Base-by-base conservation (phyloP, 164 flowering plant species). In the Sedum album region DNA sequence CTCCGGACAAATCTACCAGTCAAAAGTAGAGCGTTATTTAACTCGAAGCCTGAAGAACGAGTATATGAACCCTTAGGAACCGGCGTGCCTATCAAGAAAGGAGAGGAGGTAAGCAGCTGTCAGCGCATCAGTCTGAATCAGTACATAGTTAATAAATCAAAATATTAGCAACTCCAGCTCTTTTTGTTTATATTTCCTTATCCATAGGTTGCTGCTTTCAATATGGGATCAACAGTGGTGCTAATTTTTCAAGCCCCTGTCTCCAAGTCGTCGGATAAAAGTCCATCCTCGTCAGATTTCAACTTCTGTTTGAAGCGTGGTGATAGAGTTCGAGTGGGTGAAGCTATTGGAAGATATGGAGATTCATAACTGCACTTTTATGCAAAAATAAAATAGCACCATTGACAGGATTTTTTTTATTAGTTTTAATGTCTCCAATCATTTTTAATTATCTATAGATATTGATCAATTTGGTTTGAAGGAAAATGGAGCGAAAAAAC, bases 211-310 rank as follows among this genome's bases (percentile, higher is more conserved):
- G 99, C 83, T 3, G 95, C 87, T 60, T 94, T 94, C 83, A 90
- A 88, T 76, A 87, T 94, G 95, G 99, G 99, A 68, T 94, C 99
- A 33, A 93, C 97, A 1, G 96, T 94, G 68, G 96, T 91, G 70
- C 85, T 94, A 20, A 81, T 94, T 42, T 94, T 91, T 79, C 95
- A 91, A 68, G 97, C 97, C 62, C 97, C 96, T 2, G 71, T 75
- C 35, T 76, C 80, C 17, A 76, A 76, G 60, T 74, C 82, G 35
- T 61, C 57, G 1, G 55, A 72, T 31, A 51, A 80, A 41, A 66
- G 68, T 6, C 71, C 70, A 7, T 67, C 71, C 38, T 74, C 85
- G 44, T 80, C 91, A 10, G 81, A 83, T 6, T 91, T 91, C 77
- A 80, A 76, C 41, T 94, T 94, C 72, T 79, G 81, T 53, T 57